Conservation (phyloP, 345 rosid species). For the Physaria fendleri region DNA sequence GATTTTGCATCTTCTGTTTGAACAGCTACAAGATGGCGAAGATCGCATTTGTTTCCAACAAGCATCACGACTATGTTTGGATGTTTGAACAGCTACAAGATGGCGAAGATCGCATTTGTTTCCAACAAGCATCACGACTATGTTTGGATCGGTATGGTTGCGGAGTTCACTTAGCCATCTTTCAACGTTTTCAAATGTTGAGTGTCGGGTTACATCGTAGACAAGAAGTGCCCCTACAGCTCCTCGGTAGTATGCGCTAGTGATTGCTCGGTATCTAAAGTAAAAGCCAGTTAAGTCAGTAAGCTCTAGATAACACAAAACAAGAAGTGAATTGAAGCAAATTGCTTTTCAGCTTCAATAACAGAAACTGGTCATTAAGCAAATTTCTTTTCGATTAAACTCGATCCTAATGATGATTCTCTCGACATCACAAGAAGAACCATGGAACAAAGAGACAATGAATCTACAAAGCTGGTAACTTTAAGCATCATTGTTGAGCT, state of each 20-base stretch:
- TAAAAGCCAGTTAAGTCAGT: background rate
- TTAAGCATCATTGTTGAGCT: background rate
- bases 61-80: constrained; percentile 94
- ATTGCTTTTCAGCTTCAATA: background rate
- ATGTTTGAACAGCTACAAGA: constrained; percentile 79
- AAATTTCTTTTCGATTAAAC: background rate
- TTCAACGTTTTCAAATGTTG: constrained; percentile 84
- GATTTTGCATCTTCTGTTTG: constrained; percentile 78
- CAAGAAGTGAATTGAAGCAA: background rate
- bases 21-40: constrained; percentile 86
- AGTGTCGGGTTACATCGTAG: constrained; percentile 82
- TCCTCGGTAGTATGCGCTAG: constrained; percentile 92
- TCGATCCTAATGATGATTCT: background rate
- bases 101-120: constrained; percentile 93
- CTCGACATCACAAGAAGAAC: background rate
- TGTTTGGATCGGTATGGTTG: constrained; percentile 89
- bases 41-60: constrained; percentile 84
- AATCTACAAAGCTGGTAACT: background rate
- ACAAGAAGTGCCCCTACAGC: constrained; percentile 89
- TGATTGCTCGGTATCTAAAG: constrained; percentile 84
- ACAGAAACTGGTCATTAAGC: background rate
- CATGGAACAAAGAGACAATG: background rate
- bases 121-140: constrained; percentile 87
- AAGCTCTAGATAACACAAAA: background rate
- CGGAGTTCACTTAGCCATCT: constrained; percentile 92